These are phyloP conservation scores for Termitomyces bulborhizus DNA, from an alignment of 768 basidiomycete species.

Conservation along the genomic window DNA sequence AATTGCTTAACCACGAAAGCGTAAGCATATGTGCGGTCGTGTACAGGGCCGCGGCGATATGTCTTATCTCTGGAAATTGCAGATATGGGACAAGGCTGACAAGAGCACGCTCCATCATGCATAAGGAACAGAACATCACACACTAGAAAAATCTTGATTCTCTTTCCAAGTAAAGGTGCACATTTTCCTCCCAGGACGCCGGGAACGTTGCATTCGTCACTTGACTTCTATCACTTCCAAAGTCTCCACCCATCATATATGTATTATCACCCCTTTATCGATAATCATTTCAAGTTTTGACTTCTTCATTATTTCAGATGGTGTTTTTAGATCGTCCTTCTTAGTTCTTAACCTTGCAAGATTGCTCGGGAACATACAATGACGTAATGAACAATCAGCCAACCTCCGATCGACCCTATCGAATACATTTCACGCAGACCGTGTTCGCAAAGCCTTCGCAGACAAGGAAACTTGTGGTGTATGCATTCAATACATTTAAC, in stretches of 20 bases:
- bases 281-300: conserved; percentile 10
- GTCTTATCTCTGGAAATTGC: not conserved
- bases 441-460: not conserved
- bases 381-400: too few relatives aligned
- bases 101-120: not conserved
- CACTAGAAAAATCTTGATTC: not conserved
- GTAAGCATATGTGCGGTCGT: not conserved
- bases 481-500: not conserved
- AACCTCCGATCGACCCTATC: conserved; percentile 4
- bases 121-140: not conserved
- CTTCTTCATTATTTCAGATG: not conserved
- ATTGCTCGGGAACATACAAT: not conserved
- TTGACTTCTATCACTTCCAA: not conserved
- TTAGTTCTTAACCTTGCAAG: conserved; percentile 6
- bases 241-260: not conserved
- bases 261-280: conserved; percentile 9
- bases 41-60: conserved; percentile 5
- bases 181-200: not conserved
- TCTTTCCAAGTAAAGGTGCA: not conserved
- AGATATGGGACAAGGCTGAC: not conserved
- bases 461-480: not conserved
- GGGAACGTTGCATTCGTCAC: not conserved
- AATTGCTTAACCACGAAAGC: not conserved
- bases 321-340: conserved; percentile 1
- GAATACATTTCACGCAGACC: too few relatives aligned